Evolutionary conservation across 768 basidiomycete species (phyloP), one percentile per base, ranked within the genome.

Genomic region (Exidia glandulosa): DNA sequence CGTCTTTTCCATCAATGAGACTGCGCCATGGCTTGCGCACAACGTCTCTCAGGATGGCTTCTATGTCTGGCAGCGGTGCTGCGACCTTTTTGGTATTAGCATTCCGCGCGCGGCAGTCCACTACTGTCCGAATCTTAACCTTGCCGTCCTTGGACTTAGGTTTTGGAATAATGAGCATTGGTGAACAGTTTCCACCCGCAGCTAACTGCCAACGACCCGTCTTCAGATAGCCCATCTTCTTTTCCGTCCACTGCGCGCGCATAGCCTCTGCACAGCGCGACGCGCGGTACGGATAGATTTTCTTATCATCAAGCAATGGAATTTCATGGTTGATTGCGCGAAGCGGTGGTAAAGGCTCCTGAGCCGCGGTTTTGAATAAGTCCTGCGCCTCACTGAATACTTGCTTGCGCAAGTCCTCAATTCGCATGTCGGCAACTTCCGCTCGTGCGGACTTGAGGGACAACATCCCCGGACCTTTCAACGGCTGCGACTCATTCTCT

Each of bases 271-370:
- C 70, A 56, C 76, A 78, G 5, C 65, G 45, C 0, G 75, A 71
- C 0, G 68, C 6, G 9, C 70, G 66, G 41, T 73, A 73, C 0
- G 64, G 58, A 57, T 76, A 76, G 13, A 45, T 31, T 55, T 67
- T 66, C 0, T 65, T 57, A 3, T 73, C 66, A 48, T 78, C 73
- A 9, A 75, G 71, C 1, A 80, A 59, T 0, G 72, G 74, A 1
- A 80, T 78, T 0, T 63, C 60, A 56, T 77, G 76, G 60, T 80
- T 79, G 1, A 79, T 73, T 0, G 60, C 74, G 1, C 73, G 32
- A 2, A 76, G 57, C 0, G 75, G 77, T 0, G 79, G 78, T 25
- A 76, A 45, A 29, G 63, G 57, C 6, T 59, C 32, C 34, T 29
- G 62, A 65, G 2, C 63, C 60, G 0, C 67, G 69, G 0, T 60